Percentiles rank a stretch among this genome's conserved stretches.
Evolutionary conservation across 352 stramenopile genomes (phyloP).

Genomic region (Pythium coloratum): DNA sequence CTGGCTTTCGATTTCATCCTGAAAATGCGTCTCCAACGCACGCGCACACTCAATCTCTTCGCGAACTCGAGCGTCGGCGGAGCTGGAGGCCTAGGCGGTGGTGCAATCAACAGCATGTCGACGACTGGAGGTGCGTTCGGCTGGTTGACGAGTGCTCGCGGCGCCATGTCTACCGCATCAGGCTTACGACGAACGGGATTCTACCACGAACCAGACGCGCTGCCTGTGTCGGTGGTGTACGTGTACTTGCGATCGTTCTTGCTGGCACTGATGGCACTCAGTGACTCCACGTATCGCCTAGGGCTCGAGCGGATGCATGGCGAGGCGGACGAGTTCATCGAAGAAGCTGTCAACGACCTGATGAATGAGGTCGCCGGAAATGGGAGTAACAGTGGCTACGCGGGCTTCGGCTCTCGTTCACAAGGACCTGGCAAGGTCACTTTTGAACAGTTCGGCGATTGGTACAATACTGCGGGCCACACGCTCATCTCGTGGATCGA

Average conservation of each 20-base stretch:
- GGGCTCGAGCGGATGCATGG: slow-evolving; percentile 86
- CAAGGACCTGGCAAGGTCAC: slow-evolving; percentile 73
- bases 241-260: slow-evolving; percentile 87
- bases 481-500: slow-evolving; percentile 87
- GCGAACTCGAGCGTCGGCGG: slow-evolving; percentile 32
- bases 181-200: slow-evolving; percentile 38
- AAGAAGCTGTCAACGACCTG: slow-evolving; percentile 83
- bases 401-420: slow-evolving; percentile 57
- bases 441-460: slow-evolving; percentile 91
- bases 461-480: slow-evolving; percentile 86
- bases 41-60: slow-evolving; percentile 73
- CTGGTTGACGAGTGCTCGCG: slow-evolving; percentile 52
- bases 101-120: slow-evolving; percentile 46
- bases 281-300: slow-evolving; percentile 76
- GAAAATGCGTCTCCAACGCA: slow-evolving; percentile 76
- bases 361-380: slow-evolving; percentile 77
- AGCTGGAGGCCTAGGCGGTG: slow-evolving; percentile 26
- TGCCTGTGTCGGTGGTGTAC: slow-evolving; percentile 82
- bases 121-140: slow-evolving; percentile 53
- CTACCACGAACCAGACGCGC: slow-evolving; percentile 51
- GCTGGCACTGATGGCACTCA: slow-evolving; percentile 83
- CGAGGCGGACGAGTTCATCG: slow-evolving; percentile 84
- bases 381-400: slow-evolving; percentile 49
- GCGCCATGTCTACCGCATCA: slow-evolving; percentile 31
- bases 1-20: slow-evolving; percentile 88